Conservation (phyloP, 371 early-diverging fungal species). For the Mortierella polycephala region DNA sequence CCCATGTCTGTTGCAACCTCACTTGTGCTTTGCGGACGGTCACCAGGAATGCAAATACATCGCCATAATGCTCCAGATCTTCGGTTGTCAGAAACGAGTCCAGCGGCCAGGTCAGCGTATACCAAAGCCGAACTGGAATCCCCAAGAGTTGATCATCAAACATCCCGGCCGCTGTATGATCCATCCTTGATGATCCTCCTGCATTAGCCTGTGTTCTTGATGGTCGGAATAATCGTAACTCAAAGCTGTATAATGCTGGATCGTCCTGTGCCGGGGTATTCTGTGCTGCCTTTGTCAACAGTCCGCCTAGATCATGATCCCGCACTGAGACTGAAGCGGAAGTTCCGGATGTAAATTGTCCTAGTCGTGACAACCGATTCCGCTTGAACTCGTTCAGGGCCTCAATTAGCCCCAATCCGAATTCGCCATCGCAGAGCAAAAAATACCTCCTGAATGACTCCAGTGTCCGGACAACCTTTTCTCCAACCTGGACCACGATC, state of each 20-base stretch:
- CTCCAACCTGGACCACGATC: conserved; percentile 72
- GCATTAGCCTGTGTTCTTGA: neutral
- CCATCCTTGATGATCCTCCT: conserved; percentile 3
- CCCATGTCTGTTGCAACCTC: conserved; percentile 60
- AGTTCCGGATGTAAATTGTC: conserved; percentile 14
- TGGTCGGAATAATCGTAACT: conserved; percentile 23
- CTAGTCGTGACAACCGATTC: conserved; percentile 56
- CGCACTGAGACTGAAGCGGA: conserved; percentile 51
- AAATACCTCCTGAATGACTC: conserved; percentile 74
- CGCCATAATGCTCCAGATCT: conserved; percentile 68
- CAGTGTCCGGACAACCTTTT: conserved; percentile 66
- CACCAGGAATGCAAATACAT: conserved; percentile 72
- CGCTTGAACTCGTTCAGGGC: conserved; percentile 63
- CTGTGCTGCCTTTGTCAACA: conserved; percentile 62
- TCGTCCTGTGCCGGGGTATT: conserved; percentile 59
- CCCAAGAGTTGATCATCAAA: conserved; percentile 67
- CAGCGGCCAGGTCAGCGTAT: conserved; percentile 77
- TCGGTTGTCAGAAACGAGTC: conserved; percentile 73
- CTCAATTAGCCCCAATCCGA: conserved; percentile 69
- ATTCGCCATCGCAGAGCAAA: conserved; percentile 76
- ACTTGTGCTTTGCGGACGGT: conserved; percentile 60
- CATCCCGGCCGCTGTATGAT: conserved; percentile 13
- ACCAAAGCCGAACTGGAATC: conserved; percentile 66
- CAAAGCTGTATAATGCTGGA: conserved; percentile 42
- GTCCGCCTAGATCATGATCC: conserved; percentile 68